These are phyloP conservation scores for Ensete glaucum DNA, from an alignment of 176 grass and related monocot species.

Conservation along the genomic window DNA sequence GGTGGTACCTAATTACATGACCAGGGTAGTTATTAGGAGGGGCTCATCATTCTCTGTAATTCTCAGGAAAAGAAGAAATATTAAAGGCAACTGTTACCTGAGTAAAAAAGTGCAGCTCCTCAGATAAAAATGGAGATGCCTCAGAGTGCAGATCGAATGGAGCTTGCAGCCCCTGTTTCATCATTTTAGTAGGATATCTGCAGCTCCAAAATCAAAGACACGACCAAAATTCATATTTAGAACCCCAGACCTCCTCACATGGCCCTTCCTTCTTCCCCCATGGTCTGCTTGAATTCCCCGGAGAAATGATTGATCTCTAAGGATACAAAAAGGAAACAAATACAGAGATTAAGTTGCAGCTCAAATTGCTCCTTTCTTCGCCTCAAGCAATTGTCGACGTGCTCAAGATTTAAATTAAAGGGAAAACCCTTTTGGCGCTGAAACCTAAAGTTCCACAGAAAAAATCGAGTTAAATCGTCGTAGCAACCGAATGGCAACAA, in stretches of 20 bases:
- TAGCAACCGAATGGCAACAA: background rate
- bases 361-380: background rate
- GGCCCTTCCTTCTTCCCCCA: background rate
- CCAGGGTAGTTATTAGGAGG: background rate
- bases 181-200: background rate
- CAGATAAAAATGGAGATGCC: slow-evolving; percentile 1
- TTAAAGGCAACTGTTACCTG: background rate
- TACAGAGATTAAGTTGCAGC: background rate
- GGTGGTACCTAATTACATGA: background rate
- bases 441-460: background rate
- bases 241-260: background rate
- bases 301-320: background rate
- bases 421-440: background rate
- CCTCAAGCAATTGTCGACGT: background rate
- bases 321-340: background rate
- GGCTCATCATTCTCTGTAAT: background rate
- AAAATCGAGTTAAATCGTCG: background rate
- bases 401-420: background rate
- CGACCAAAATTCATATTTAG: background rate
- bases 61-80: background rate
- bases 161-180: slow-evolving; percentile 8
- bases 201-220: slow-evolving; percentile 1
- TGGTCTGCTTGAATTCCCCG: background rate
- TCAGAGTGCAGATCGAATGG: background rate
- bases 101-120: slow-evolving; percentile 6